phyloP scores from a whole-genome alignment of 129 eudicot species.

The Tanacetum coccineum region DNA sequence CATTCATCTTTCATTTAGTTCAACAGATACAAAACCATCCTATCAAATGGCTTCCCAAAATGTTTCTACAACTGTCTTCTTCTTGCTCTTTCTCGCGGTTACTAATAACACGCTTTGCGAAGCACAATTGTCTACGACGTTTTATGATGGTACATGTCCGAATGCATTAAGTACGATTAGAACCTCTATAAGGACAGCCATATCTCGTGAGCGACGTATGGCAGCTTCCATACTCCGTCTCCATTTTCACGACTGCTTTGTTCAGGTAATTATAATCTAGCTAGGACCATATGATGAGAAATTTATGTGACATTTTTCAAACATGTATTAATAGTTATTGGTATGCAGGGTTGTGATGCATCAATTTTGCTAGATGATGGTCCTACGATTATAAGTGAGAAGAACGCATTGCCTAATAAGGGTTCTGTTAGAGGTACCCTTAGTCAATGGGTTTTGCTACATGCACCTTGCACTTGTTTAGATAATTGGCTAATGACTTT shows the following conservation, averaged over 20 bases:
- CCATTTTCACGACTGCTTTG: slow-evolving; percentile 38
- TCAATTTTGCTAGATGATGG: slow-evolving; percentile 52
- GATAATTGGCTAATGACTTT: no score
- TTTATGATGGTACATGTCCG: slow-evolving; percentile 29
- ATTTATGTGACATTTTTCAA: background rate
- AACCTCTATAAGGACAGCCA: slow-evolving; percentile 33
- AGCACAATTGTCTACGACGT: slow-evolving; percentile 30
- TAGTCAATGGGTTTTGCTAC: no score
- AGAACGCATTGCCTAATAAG: slow-evolving; percentile 31
- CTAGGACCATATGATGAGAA: background rate
- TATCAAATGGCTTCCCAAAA: slow-evolving; percentile 18
- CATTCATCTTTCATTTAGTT: background rate
- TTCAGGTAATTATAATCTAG: slow-evolving; percentile 22
- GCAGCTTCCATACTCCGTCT: slow-evolving; percentile 36
- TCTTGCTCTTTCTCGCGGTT: slow-evolving; percentile 20
- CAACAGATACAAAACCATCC: background rate
- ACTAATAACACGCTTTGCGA: slow-evolving; percentile 16
- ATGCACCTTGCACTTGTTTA: no score
- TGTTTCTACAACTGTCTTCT: slow-evolving; percentile 9
- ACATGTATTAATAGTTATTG: background rate
- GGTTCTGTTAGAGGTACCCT: slow-evolving; percentile 42
- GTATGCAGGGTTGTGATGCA: slow-evolving; percentile 60
- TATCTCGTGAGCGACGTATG: slow-evolving; percentile 36
- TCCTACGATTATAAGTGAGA: slow-evolving; percentile 18
- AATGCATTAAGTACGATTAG: slow-evolving; percentile 27